Conservation (phyloP, 352 stramenopile genomes). For the Globisporangium lucens region DNA sequence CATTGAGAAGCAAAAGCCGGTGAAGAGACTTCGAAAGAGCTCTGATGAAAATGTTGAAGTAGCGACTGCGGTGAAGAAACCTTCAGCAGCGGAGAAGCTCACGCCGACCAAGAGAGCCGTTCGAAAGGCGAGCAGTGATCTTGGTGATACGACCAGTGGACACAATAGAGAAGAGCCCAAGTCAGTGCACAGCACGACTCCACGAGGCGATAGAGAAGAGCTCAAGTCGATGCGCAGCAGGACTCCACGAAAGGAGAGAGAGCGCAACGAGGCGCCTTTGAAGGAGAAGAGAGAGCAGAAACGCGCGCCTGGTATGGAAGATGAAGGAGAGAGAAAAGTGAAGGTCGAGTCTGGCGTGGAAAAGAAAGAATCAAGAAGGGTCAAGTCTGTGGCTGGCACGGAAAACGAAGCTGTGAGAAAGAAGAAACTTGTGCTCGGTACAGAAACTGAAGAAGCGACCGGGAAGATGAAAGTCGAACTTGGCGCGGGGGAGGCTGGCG, state of each 20-base stretch:
- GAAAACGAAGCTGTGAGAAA: not conserved
- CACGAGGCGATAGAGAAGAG: conserved; percentile 1
- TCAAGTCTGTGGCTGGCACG: not conserved
- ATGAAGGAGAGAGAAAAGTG: not conserved
- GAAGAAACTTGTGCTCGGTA: not conserved
- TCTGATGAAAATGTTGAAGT: not conserved
- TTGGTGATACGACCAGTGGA: not conserved
- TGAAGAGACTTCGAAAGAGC: not conserved
- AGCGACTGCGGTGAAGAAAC: not conserved
- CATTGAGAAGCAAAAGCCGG: not conserved
- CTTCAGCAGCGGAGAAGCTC: not conserved
- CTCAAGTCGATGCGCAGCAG: not conserved
- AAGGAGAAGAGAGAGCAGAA: conserved; percentile 1
- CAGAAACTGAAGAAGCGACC: not conserved
- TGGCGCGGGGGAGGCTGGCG: too few species aligned
- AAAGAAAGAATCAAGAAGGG: not conserved
- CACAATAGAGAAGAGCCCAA: conserved; percentile 3
- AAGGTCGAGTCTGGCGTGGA: not conserved
- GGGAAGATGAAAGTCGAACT: not conserved
- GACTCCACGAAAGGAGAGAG: not conserved
- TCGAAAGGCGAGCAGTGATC: not conserved
- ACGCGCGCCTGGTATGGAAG: not conserved
- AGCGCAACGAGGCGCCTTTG: not conserved
- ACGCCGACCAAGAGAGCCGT: not conserved
- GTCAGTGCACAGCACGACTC: not conserved